A percentile compares a stretch with the other conserved stretches of the same genome.
phyloP scores from a whole-genome alignment of 108 stramenopile species.

The Cyclostephanos tholiformis region DNA sequence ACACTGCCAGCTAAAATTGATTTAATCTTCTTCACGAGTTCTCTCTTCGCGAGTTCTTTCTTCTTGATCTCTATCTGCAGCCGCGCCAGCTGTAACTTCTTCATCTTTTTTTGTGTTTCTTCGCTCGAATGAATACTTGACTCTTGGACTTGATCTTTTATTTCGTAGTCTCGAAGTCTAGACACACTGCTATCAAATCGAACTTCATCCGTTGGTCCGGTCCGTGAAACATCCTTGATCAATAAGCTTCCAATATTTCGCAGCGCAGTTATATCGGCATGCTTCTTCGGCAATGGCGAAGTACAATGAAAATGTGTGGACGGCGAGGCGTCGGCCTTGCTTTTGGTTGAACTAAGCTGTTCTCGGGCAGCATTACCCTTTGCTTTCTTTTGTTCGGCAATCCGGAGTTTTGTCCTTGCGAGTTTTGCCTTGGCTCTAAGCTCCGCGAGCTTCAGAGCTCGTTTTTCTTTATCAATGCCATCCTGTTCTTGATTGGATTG shows the following conservation, averaged over 20 bases:
- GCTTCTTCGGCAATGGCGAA: background rate
- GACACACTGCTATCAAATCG: conserved; percentile 43
- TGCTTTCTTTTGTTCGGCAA: conserved; percentile 34
- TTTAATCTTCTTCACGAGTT: conserved; percentile 10
- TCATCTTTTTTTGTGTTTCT: conserved; percentile 27
- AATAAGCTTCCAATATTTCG: conserved; percentile 14
- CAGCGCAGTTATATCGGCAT: conserved; percentile 35
- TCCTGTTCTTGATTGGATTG: background rate
- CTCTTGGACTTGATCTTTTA: background rate
- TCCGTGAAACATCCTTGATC: conserved; percentile 15
- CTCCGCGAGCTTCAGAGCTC: conserved; percentile 42
- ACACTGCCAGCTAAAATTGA: conserved; percentile 6
- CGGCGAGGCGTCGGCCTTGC: background rate
- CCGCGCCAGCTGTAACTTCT: conserved; percentile 45
- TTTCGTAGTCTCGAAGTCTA: conserved; percentile 13
- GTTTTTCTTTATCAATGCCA: conserved; percentile 26
- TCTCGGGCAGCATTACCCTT: conserved; percentile 4
- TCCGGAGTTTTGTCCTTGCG: conserved; percentile 40
- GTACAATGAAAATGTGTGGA: background rate
- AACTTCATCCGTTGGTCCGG: conserved; percentile 27
- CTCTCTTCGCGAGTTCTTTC: conserved; percentile 30
- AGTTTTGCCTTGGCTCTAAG: conserved; percentile 49
- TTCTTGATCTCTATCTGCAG: conserved; percentile 45
- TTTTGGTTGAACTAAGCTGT: background rate
- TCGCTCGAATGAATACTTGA: conserved; percentile 3